Evolutionary conservation across 2,329 filamentous ascomycete species (phyloP).

Genomic region (Aspergillaceae sp.): DNA sequence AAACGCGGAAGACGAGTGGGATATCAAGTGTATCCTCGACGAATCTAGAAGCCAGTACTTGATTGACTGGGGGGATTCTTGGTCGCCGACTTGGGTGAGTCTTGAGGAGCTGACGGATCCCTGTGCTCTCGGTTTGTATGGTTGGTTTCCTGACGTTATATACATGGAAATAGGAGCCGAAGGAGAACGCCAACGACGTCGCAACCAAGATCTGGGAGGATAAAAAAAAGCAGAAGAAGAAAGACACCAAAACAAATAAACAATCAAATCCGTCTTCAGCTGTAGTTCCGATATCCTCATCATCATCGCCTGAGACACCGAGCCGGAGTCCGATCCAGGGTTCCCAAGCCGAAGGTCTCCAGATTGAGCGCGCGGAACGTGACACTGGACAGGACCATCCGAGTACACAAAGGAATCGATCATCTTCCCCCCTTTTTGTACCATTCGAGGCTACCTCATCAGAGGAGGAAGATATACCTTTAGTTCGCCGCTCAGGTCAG

Average conservation of each 20-base stretch:
- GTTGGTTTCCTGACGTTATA: constrained; percentile 5
- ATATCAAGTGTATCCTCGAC: constrained; percentile 29
- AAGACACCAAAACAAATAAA: constrained; percentile 2
- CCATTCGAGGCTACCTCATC: constrained; percentile 2
- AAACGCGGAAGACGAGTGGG: constrained; percentile 22
- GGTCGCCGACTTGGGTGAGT: constrained; percentile 32
- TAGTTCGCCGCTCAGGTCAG: neutral
- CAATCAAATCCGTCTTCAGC: constrained; percentile 1
- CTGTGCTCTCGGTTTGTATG: neutral
- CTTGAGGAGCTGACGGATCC: too few relatives aligned
- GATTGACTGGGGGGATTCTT: constrained; percentile 32
- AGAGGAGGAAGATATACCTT: neutral
- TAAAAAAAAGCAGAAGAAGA: constrained; percentile 10
- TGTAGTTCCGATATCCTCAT: neutral
- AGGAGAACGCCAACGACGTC: constrained; percentile 24
- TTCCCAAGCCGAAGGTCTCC: neutral
- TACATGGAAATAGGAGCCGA: constrained; percentile 21
- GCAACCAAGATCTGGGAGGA: constrained; percentile 23
- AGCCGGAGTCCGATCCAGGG: neutral
- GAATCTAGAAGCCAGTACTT: constrained; percentile 28
- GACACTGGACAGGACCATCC: neutral
- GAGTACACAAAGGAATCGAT: neutral
- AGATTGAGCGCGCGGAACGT: neutral
- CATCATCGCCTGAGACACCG: neutral
- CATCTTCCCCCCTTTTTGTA: constrained; percentile 14